Conservation (phyloP, 108 stramenopile genomes). For the Nannochloropsis gaditana region DNA sequence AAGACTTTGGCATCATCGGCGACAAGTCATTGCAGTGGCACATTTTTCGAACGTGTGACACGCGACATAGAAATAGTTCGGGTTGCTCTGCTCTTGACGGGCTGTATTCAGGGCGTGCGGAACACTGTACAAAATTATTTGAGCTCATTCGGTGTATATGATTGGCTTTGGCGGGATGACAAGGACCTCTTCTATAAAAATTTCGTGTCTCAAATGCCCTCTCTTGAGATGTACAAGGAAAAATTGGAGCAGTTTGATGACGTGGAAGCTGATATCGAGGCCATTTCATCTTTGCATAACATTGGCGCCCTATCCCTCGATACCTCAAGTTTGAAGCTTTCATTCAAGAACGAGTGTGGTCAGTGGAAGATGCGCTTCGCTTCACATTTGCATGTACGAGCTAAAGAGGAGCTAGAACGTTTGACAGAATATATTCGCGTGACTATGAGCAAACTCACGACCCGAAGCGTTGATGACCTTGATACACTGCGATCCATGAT, state of each 20-base stretch:
- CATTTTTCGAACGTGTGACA: constrained; percentile 78
- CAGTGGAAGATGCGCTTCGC: constrained; percentile 67
- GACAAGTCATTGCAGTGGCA: constrained; percentile 20
- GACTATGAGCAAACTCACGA: constrained; percentile 48
- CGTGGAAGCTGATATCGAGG: constrained; percentile 63
- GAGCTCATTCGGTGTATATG: constrained; percentile 61
- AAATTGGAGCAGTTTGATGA: constrained; percentile 61
- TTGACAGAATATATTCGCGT: constrained; percentile 73
- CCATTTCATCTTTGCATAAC: constrained; percentile 66
- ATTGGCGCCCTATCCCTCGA: constrained; percentile 80
- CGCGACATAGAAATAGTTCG: constrained; percentile 81
- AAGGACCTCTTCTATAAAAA: constrained; percentile 68
- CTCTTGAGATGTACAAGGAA: constrained; percentile 67
- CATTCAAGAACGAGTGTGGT: constrained; percentile 65
- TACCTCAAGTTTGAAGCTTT: constrained; percentile 64
- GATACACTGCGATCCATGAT: constrained; percentile 74
- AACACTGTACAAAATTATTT: constrained; percentile 79
- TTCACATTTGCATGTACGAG: constrained; percentile 58
- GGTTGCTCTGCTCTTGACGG: constrained; percentile 76
- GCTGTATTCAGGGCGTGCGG: constrained; percentile 69
- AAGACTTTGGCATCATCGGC: no score
- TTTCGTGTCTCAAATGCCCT: constrained; percentile 64
- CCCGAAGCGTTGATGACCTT: constrained; percentile 59
- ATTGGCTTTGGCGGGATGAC: constrained; percentile 80
- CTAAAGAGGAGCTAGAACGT: constrained; percentile 58